Percentiles rank a stretch among this genome's conserved stretches.
Conservation (phyloP, 805 yeast genomes). For the Spathaspora sp. region DNA sequence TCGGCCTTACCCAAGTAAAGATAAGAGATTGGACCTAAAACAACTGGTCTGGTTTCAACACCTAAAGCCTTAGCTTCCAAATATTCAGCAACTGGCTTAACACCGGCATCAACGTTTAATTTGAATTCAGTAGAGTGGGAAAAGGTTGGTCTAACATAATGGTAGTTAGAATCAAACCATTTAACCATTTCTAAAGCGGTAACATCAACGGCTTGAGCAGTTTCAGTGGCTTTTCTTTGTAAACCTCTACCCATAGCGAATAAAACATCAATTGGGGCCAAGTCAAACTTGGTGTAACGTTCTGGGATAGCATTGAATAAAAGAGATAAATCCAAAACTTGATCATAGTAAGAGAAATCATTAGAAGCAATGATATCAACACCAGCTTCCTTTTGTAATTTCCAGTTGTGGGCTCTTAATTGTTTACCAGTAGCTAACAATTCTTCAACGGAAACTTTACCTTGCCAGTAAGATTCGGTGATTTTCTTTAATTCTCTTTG, state of each 20-base stretch:
- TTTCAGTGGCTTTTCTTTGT: slow-evolving; percentile 91
- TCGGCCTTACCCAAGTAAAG: slow-evolving; percentile 96
- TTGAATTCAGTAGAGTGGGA: slow-evolving; percentile 93
- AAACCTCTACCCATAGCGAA: slow-evolving; percentile 99
- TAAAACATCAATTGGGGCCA: slow-evolving; percentile 84
- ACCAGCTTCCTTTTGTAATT: slow-evolving; percentile 94
- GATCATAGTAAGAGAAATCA: slow-evolving; percentile 98
- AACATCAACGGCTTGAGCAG: slow-evolving; percentile 89
- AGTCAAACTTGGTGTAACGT: slow-evolving; percentile 88
- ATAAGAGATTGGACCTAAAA: slow-evolving; percentile 96
- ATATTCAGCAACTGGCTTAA: slow-evolving; percentile 96
- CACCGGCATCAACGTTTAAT: slow-evolving; percentile 67
- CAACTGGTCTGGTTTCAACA: slow-evolving; percentile 94
- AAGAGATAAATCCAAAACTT: slow-evolving; percentile 86
- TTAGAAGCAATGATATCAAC: slow-evolving; percentile 96
- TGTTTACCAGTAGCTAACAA: slow-evolving; percentile 90
- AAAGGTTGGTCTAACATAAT: slow-evolving; percentile 99
- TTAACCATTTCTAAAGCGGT: slow-evolving; percentile 99
- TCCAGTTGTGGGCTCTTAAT: slow-evolving; percentile 95
- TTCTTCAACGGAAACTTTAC: slow-evolving; percentile 85
- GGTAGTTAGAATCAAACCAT: slow-evolving; percentile 99
- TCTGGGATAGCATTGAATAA: slow-evolving; percentile 96
- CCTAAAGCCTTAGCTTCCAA: slow-evolving; percentile 97
- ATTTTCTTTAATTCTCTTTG: slow-evolving; percentile 98
- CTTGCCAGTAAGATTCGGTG: slow-evolving; percentile 98